Evolutionary conservation across 192 early-diverging fungal genomes (phyloP), one percentile per base, ranked within the genome.

Genomic region (Dissophora globulifera): DNA sequence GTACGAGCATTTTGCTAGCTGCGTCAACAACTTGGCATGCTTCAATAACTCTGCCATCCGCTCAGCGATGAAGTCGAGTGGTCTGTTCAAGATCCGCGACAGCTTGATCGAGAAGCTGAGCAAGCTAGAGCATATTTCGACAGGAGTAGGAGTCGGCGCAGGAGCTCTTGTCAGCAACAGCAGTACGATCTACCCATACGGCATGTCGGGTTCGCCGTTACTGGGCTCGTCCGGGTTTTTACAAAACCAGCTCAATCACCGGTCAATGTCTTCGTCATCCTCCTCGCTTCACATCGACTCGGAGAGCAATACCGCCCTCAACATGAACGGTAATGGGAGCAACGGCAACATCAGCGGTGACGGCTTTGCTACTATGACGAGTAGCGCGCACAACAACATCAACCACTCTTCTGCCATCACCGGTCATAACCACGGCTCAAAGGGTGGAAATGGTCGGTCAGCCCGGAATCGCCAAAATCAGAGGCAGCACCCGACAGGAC

Each of bases 1-100:
- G 7, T 76, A 76, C 23, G 72, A 76, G 47, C 79, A 80, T 40
- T 80, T 80, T 55, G 79, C 70, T 25, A 75, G 41, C 29, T 75
- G 70, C n/a, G 69, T 80, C 58, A 80, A 80, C 30, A 80, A 61
- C 35, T 27, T 80, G 35, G 79, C 79, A 15, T 80, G 70, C 38
- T 74, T 65, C 58, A 80, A 80, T 52, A 75, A 80, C 45, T 74
- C 79, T 11, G 69, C 61, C 0, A 75, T 80, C 26, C 69, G 79
- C 20, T 22, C 79, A 25, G 64, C 68, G 10, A 80, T 80, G 79
- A 80, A 80, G 48, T 80, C 79, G 2, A 71, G 70, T 15, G 79
- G 79, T 4, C 46, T 80, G 49, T 80, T 80, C 62, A 80, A 80
- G 59, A 80, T 80, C 20, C 58, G 79, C 0, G 79, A 80, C 51